A percentile compares a stretch with the other conserved stretches of the same genome.
These are phyloP conservation scores for Lophiotrema nucula DNA, from an alignment of 495 filamentous ascomycete species.

Conservation along the genomic window DNA sequence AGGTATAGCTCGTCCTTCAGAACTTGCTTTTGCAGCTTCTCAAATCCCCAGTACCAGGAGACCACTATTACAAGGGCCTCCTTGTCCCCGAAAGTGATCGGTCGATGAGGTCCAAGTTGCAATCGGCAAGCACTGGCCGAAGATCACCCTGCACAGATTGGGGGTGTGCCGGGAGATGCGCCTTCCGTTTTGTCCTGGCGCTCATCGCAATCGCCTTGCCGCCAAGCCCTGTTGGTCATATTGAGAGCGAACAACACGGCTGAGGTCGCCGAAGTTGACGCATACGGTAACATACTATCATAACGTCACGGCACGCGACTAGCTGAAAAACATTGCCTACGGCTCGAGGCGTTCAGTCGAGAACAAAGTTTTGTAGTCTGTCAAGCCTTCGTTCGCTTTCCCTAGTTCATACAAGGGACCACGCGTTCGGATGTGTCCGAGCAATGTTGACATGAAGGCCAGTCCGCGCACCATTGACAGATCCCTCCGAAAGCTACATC, in stretches of 20 bases:
- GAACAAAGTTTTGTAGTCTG: too few species aligned
- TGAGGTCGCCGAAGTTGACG: constrained; percentile 26
- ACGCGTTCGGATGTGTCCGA: too few species aligned
- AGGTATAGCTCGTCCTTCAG: background rate
- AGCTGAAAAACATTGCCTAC: background rate
- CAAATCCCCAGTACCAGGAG: background rate
- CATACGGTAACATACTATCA: constrained; percentile 9
- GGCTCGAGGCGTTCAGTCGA: background rate
- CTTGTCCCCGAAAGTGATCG: background rate
- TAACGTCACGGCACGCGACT: background rate
- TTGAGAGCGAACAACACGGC: background rate
- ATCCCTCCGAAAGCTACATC: too few species aligned
- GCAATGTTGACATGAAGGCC: too few species aligned
- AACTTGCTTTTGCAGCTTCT: constrained; percentile 18
- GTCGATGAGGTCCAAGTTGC: background rate
- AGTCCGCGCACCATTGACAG: too few species aligned
- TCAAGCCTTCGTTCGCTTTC: too few species aligned
- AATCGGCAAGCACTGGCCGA: background rate
- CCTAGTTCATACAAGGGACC: background rate
- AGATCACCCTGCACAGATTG: background rate
- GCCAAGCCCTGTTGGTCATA: constrained; percentile 5
- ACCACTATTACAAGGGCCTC: too few species aligned
- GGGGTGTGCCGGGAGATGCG: background rate
- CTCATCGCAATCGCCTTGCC: background rate
- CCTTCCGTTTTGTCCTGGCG: constrained; percentile 12